phyloP scores from a whole-genome alignment of 1,139 yeast species.

The Wickerhamomyces sp. region DNA sequence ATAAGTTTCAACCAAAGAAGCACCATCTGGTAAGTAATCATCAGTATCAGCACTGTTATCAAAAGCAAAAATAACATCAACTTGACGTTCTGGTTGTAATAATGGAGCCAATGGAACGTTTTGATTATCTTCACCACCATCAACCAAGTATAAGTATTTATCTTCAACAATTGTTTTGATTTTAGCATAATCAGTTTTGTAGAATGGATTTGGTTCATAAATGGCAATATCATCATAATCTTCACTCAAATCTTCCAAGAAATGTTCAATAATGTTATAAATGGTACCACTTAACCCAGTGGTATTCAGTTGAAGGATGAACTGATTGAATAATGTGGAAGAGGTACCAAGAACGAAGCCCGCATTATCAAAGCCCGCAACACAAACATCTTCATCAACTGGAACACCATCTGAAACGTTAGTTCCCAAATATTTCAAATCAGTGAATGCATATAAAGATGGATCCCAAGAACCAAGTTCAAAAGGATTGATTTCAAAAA shows the following conservation, averaged over 20 bases:
- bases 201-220: slow-evolving; percentile 74
- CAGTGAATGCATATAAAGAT: slow-evolving; percentile 59
- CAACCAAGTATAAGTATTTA: slow-evolving; percentile 61
- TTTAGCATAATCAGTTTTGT: slow-evolving; percentile 41
- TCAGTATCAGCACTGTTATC: slow-evolving; percentile 83
- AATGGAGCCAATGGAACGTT: slow-evolving; percentile 77
- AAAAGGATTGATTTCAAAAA: slow-evolving; percentile 74
- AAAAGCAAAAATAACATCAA: slow-evolving; percentile 77
- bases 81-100: slow-evolving; percentile 61
- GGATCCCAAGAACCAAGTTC: slow-evolving; percentile 93
- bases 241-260: slow-evolving; percentile 41
- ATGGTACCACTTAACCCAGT: slow-evolving; percentile 45
- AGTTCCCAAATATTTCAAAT: slow-evolving; percentile 70
- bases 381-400: slow-evolving; percentile 36
- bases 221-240: slow-evolving; percentile 65
- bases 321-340: slow-evolving; percentile 71
- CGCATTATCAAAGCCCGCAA: slow-evolving; percentile 70
- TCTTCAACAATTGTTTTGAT: slow-evolving; percentile 34
- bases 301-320: slow-evolving; percentile 53
- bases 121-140: slow-evolving; percentile 85
- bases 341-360: slow-evolving; percentile 77
- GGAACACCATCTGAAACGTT: slow-evolving; percentile 55
- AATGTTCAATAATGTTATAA: slow-evolving; percentile 39
- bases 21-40: slow-evolving; percentile 71
- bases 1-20: slow-evolving; percentile 60